Evolutionary conservation across 805 yeast genomes (phyloP).

Genomic region (Metschnikowia baotianmanensis): DNA sequence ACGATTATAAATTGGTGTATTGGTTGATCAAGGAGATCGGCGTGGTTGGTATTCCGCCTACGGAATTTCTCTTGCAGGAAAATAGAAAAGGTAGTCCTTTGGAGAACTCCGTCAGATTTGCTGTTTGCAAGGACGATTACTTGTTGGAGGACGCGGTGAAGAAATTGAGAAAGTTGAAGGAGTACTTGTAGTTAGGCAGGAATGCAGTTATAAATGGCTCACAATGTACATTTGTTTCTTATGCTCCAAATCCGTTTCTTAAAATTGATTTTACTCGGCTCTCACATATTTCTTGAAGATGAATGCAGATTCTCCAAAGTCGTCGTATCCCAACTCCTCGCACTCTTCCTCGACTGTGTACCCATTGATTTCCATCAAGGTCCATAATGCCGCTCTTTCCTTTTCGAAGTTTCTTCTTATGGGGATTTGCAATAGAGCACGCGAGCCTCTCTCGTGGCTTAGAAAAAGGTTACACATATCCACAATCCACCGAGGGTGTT

Average conservation of each 20-base stretch:
- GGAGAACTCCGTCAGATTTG: constrained; percentile 85
- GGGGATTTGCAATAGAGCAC: constrained; percentile 74
- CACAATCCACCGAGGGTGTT: constrained; percentile 75
- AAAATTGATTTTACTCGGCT: too few species aligned
- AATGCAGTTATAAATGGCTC: too few species aligned
- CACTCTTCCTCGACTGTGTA: constrained; percentile 36
- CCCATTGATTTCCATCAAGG: constrained; percentile 39
- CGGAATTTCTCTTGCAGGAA: constrained; percentile 80
- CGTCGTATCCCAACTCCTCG: constrained; percentile 71
- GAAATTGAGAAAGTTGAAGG: constrained; percentile 66
- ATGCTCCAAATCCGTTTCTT: too few species aligned
- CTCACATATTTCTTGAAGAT: constrained; percentile 39
- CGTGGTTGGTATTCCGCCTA: constrained; percentile 94
- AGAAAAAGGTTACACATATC: constrained; percentile 55
- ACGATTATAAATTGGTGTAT: constrained; percentile 84
- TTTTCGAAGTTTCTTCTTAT: constrained; percentile 61
- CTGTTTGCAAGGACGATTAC: constrained; percentile 91
- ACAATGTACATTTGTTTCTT: too few species aligned
- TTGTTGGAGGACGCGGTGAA: constrained; percentile 78
- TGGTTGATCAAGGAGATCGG: constrained; percentile 94
- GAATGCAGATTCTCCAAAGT: constrained; percentile 73
- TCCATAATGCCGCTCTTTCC: constrained; percentile 64
- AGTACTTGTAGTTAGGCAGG: constrained; percentile 43
- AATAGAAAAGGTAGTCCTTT: constrained; percentile 63
- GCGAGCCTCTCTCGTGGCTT: constrained; percentile 27